Percentiles rank a stretch among this genome's conserved stretches.
Conservation (phyloP, 176 grass and related monocot species). For the Oryza glaberrima region DNA sequence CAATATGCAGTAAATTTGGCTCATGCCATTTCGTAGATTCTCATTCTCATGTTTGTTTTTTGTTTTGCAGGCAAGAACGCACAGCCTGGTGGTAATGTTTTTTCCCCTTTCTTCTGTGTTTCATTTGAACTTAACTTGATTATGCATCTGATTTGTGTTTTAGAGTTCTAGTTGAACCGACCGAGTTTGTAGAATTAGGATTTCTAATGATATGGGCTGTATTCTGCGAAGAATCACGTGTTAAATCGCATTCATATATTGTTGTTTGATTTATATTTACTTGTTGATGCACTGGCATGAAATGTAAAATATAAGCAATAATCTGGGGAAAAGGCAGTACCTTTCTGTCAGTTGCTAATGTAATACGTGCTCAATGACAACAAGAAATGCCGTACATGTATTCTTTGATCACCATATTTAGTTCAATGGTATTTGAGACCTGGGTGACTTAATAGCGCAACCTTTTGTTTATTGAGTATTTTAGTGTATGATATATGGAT, state of each 20-base stretch:
- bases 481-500: neutral
- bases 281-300: neutral
- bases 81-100: constrained; percentile 69
- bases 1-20: neutral
- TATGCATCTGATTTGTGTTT: constrained; percentile 18
- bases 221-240: neutral
- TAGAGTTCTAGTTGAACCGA: constrained; percentile 25
- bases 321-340: neutral
- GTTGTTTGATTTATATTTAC: constrained; percentile 15
- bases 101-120: constrained; percentile 37
- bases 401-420: constrained; percentile 6
- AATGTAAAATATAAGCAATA: constrained; percentile 3
- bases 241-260: neutral
- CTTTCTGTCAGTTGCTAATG: neutral
- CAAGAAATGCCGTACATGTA: neutral
- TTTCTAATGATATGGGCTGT: neutral
- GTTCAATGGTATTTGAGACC: constrained; percentile 1
- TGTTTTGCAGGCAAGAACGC: constrained; percentile 86
- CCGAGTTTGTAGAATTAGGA: constrained; percentile 19
- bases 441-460: neutral
- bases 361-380: constrained; percentile 14
- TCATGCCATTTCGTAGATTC: constrained; percentile 34
- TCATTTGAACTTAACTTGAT: constrained; percentile 25
- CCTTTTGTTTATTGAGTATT: neutral
- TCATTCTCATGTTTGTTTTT: constrained; percentile 49